Evolutionary conservation across 179 eudicot species (phyloP).

Genomic region (Dionaea muscipula): DNA sequence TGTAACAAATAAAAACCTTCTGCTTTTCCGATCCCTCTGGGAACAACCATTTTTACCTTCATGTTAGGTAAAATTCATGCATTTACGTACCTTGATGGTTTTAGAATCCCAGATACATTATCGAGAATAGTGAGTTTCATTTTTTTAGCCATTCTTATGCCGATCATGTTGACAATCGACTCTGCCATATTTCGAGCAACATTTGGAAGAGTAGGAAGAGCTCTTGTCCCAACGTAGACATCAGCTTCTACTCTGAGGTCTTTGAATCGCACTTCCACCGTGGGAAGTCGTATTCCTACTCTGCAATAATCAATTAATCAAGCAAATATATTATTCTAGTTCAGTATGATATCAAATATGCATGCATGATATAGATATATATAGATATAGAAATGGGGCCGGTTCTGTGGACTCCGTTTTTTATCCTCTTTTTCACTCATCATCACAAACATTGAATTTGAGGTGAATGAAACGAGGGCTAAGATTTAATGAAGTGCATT

Average conservation of each 20-base stretch:
- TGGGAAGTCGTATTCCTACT: conserved; percentile 49
- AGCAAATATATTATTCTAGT: neutral
- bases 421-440: too few species aligned
- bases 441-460: too few species aligned
- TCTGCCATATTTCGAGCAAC: conserved; percentile 40
- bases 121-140: conserved; percentile 27
- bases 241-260: conserved; percentile 42
- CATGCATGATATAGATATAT: neutral
- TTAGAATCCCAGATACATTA: conserved; percentile 29
- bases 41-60: too few species aligned
- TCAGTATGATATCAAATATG: neutral
- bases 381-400: neutral
- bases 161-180: conserved; percentile 23
- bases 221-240: conserved; percentile 47
- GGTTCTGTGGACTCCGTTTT: too few species aligned
- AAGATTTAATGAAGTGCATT: too few species aligned
- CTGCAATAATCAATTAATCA: conserved; percentile 17
- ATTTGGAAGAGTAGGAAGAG: conserved; percentile 57
- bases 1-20: too few species aligned
- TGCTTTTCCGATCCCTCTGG: too few species aligned
- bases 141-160: conserved; percentile 23
- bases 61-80: too few species aligned
- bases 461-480: too few species aligned
- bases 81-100: conserved; percentile 31
- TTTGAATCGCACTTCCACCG: conserved; percentile 42